A percentile compares a stretch with the other conserved stretches of the same genome.
These are phyloP conservation scores for Austroboletus rostrupii DNA, from an alignment of 1,284 basidiomycete species.

Conservation along the genomic window DNA sequence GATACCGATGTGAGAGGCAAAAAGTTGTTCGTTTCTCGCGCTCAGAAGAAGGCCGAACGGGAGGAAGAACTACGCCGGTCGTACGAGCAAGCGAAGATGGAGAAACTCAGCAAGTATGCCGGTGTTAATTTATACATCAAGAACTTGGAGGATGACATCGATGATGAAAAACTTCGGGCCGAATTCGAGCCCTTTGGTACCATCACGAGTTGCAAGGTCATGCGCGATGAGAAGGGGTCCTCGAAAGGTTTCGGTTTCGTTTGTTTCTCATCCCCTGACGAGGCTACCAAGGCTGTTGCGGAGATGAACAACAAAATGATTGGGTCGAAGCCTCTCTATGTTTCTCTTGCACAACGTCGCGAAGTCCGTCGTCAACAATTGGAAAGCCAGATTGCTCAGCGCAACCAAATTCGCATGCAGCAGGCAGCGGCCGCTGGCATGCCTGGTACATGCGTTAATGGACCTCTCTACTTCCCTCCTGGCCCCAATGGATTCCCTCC, in stretches of 20 bases:
- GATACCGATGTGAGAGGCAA: constrained; percentile 85
- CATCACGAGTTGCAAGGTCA: constrained; percentile 99
- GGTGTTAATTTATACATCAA: constrained; percentile 99
- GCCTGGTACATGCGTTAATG: constrained; percentile 78
- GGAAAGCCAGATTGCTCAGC: constrained; percentile 96
- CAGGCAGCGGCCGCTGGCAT: constrained; percentile 86
- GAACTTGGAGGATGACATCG: constrained; percentile 92
- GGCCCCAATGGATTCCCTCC: constrained; percentile 79
- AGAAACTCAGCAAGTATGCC: constrained; percentile 97
- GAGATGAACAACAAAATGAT: constrained; percentile 99
- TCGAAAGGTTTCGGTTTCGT: constrained; percentile 99
- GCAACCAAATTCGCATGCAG: constrained; percentile 93
- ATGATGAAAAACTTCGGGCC: constrained; percentile 90
- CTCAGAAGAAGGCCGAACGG: constrained; percentile 98
- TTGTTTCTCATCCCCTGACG: constrained; percentile 97
- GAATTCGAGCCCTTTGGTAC: constrained; percentile 98
- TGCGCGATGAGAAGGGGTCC: constrained; percentile 91
- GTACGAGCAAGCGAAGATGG: constrained; percentile 95
- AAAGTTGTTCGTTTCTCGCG: constrained; percentile 94
- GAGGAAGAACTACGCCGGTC: constrained; percentile 94
- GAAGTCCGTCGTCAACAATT: constrained; percentile 98
- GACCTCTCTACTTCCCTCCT: constrained; percentile 86
- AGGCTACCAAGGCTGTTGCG: constrained; percentile 98
- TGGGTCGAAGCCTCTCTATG: constrained; percentile 97
- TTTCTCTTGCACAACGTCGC: constrained; percentile 97